Evolutionary conservation across 768 basidiomycete genomes (phyloP).

Genomic region (Phaeolepiota aurea): DNA sequence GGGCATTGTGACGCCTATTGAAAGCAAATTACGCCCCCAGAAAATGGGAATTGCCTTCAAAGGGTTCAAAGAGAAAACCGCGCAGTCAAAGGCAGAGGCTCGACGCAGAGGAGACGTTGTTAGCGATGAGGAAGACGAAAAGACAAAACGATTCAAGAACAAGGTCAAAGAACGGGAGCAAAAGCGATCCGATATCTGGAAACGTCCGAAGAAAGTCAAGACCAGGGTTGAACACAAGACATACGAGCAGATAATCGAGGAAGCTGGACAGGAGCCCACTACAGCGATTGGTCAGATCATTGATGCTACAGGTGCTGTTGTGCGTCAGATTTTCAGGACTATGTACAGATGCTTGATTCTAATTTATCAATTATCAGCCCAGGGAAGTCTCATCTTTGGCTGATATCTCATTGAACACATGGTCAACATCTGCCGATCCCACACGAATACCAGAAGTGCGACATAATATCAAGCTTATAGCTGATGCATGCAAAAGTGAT

Average conservation of each 20-base stretch:
- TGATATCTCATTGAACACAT: conserved; percentile 64
- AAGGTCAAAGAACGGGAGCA: conserved; percentile 46
- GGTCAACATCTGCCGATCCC: conserved; percentile 83
- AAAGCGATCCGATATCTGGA: conserved; percentile 77
- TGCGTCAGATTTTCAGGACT: conserved; percentile 31
- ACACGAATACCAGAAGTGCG: conserved; percentile 94
- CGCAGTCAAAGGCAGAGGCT: conserved; percentile 77
- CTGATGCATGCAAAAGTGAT: conserved; percentile 74
- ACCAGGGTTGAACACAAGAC: conserved; percentile 89
- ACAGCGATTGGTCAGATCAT: conserved; percentile 75
- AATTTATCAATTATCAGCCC: conserved; percentile 37
- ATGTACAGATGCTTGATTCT: not conserved
- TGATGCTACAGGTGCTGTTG: conserved; percentile 90
- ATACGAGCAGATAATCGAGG: conserved; percentile 91
- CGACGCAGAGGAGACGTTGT: conserved; percentile 62
- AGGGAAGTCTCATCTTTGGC: conserved; percentile 82
- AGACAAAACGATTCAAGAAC: conserved; percentile 39
- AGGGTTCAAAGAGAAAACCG: conserved; percentile 85
- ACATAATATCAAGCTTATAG: conserved; percentile 87
- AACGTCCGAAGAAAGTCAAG: conserved; percentile 77
- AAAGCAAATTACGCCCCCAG: conserved; percentile 77
- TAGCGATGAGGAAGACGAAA: conserved; percentile 63
- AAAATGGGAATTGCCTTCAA: conserved; percentile 83
- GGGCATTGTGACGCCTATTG: conserved; percentile 85
- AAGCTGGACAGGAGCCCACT: conserved; percentile 59